Conservation (phyloP, 2,329 filamentous ascomycete species). For the Mycogone perniciosa region DNA sequence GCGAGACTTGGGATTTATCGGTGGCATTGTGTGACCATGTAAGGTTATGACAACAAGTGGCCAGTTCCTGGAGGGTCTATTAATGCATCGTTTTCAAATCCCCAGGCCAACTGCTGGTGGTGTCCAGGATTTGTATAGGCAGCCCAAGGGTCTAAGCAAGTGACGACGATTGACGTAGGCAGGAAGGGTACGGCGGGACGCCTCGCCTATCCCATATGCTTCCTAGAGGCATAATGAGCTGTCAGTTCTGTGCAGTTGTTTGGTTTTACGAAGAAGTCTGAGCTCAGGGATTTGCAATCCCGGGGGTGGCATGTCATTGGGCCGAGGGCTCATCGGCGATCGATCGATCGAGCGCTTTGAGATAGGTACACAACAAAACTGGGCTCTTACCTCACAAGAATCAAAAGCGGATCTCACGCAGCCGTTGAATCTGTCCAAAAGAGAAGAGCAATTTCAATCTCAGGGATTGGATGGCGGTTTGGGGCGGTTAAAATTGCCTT, state of each 20-base stretch:
- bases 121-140: background rate
- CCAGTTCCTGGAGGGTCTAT: background rate
- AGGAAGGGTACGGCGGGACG: background rate
- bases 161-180: slow-evolving; percentile 10
- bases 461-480: too few species aligned
- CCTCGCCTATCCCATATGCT: slow-evolving; percentile 6
- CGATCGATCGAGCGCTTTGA: slow-evolving; percentile 28
- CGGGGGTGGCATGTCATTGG: slow-evolving; percentile 19
- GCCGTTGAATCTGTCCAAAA: background rate
- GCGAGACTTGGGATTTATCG: slow-evolving; percentile 18
- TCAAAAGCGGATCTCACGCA: background rate
- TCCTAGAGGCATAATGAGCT: slow-evolving; percentile 5
- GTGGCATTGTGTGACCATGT: slow-evolving; percentile 25
- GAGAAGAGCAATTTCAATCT: background rate
- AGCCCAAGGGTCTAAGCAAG: slow-evolving; percentile 3
- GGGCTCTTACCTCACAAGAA: slow-evolving; percentile 5
- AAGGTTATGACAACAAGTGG: slow-evolving; percentile 2
- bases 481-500: too few species aligned
- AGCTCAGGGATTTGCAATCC: slow-evolving; percentile 15
- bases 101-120: background rate
- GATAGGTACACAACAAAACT: slow-evolving; percentile 13
- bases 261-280: background rate
- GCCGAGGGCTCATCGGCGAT: slow-evolving; percentile 18
- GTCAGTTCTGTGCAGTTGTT: background rate
- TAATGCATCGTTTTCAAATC: background rate